These are phyloP conservation scores for Cordyceps farinosa DNA, from an alignment of 2,329 filamentous ascomycete species.

Conservation along the genomic window DNA sequence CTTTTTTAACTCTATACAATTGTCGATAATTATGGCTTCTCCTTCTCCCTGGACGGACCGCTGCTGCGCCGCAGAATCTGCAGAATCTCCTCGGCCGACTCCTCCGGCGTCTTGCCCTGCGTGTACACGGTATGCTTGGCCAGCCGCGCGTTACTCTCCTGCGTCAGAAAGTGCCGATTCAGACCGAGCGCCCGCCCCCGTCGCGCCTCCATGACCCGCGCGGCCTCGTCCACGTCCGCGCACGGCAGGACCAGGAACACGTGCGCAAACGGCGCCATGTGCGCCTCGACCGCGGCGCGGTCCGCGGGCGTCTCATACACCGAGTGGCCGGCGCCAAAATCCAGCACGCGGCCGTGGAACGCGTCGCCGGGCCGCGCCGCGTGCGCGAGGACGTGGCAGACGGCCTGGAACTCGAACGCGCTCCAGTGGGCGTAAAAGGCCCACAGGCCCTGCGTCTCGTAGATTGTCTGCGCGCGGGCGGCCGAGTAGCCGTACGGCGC, in stretches of 20 bases:
- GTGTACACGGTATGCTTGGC: constrained; percentile 15
- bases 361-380: not conserved
- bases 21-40: not conserved
- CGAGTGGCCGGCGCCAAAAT: constrained; percentile 18
- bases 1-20: not conserved
- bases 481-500: constrained; percentile 17
- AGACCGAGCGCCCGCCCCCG: constrained; percentile 4
- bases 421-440: not conserved
- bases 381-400: not conserved
- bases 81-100: not conserved
- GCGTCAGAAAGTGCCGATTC: constrained; percentile 16
- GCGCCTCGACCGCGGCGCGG: not conserved
- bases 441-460: not conserved
- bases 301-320: constrained; percentile 14
- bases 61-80: not conserved
- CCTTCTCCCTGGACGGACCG: not conserved
- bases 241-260: constrained; percentile 14
- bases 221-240: constrained; percentile 12
- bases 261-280: constrained; percentile 1
- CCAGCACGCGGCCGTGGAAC: constrained; percentile 16
- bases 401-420: not conserved
- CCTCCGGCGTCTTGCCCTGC: not conserved
- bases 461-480: not conserved
- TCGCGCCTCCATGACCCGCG: constrained; percentile 13
- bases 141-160: constrained; percentile 15